Conservation (phyloP, 306 rosid species). For the Citrullus colocynthis region DNA sequence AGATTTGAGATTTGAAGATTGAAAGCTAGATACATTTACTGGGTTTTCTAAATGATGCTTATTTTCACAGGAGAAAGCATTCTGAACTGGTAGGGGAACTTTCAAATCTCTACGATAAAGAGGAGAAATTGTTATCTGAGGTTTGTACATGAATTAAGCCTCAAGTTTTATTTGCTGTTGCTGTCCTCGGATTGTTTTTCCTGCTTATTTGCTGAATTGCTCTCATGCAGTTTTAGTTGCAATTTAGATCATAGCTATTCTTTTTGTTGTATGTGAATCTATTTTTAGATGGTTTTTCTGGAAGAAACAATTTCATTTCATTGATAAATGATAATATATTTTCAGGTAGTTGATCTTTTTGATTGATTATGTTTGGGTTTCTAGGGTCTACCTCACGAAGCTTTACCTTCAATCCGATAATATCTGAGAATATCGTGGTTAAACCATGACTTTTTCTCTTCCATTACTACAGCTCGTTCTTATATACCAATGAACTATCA, state of each 20-base stretch:
- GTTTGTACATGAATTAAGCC: slow-evolving; percentile 27
- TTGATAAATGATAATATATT: background rate
- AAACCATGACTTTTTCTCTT: background rate
- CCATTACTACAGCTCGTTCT: background rate
- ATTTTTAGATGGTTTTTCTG: background rate
- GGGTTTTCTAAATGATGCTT: background rate
- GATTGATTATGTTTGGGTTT: background rate
- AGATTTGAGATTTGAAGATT: background rate
- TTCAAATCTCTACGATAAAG: slow-evolving; percentile 74
- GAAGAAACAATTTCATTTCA: too few species aligned
- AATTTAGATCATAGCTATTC: background rate
- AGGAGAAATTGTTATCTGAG: slow-evolving; percentile 79
- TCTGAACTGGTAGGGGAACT: slow-evolving; percentile 79
- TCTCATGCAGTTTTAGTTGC: background rate
- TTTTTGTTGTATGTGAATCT: background rate
- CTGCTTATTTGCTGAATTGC: background rate
- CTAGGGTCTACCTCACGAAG: background rate
- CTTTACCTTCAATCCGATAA: background rate
- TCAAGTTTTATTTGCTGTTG: slow-evolving; percentile 3
- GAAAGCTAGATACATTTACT: background rate
- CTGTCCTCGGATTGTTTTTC: background rate
- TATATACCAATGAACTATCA: background rate
- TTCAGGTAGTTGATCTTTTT: background rate
- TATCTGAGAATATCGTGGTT: background rate
- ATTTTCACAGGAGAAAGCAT: slow-evolving; percentile 73